These are phyloP conservation scores for Drechmeria coniospora DNA, from an alignment of 2,329 filamentous ascomycete species.

Conservation along the genomic window DNA sequence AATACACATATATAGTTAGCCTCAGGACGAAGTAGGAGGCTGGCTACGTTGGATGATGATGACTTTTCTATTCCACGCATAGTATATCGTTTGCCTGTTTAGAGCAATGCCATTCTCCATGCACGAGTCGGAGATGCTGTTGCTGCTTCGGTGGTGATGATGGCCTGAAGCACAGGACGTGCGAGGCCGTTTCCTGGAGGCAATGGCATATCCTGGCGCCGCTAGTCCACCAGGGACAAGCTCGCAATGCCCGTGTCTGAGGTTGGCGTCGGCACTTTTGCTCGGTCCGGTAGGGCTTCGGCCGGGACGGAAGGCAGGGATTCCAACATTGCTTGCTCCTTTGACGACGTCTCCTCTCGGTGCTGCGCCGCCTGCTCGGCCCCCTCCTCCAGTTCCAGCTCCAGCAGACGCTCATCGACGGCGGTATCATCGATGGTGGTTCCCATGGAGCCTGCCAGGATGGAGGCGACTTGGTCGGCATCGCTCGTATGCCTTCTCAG, in stretches of 20 bases:
- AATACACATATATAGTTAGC: too few species aligned
- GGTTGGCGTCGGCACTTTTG: slow-evolving; percentile 15
- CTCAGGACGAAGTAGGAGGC: too few species aligned
- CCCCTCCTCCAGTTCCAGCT: slow-evolving; percentile 48
- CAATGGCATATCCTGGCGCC: too few species aligned
- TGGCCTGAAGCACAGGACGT: too few species aligned
- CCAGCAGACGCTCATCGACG: slow-evolving; percentile 76
- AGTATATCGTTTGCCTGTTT: too few species aligned
- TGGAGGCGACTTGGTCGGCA: slow-evolving; percentile 66
- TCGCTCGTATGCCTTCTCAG: slow-evolving; percentile 67
- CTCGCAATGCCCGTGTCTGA: slow-evolving; percentile 22
- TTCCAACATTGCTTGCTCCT: slow-evolving; percentile 37
- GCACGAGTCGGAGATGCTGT: too few species aligned
- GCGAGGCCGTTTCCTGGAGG: too few species aligned
- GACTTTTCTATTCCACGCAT: too few species aligned
- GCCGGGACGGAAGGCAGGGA: slow-evolving; percentile 27
- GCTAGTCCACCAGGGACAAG: slow-evolving; percentile 10
- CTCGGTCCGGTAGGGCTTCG: slow-evolving; percentile 18
- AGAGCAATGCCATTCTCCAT: too few species aligned
- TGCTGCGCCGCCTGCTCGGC: slow-evolving; percentile 36
- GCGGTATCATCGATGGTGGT: slow-evolving; percentile 58
- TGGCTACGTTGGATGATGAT: too few species aligned
- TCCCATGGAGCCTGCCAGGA: slow-evolving; percentile 50
- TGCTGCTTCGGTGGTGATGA: too few species aligned
- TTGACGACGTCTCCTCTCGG: slow-evolving; percentile 29